phyloP scores from a whole-genome alignment of 805 yeast species.

The Candida nitratophila region DNA sequence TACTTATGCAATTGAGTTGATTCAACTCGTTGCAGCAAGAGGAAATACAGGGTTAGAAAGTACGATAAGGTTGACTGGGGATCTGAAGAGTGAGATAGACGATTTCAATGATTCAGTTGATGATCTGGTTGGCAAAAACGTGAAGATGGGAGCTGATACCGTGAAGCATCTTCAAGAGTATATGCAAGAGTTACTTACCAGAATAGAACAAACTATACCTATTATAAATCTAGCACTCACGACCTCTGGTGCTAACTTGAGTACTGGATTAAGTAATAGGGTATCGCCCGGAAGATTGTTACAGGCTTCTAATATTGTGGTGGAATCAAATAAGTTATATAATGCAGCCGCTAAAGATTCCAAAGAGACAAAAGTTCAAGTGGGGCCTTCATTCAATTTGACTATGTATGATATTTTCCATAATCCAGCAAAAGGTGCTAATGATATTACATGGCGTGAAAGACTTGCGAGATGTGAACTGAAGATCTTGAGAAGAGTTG shows the following conservation, averaged over 20 bases:
- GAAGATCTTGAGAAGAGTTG: constrained; percentile 26
- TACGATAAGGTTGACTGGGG: constrained; percentile 46
- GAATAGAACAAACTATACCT: constrained; percentile 66
- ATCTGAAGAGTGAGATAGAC: constrained; percentile 51
- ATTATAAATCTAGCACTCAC: constrained; percentile 56
- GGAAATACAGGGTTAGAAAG: constrained; percentile 53
- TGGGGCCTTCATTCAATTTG: constrained; percentile 56
- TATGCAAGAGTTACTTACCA: constrained; percentile 38
- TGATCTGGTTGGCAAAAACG: constrained; percentile 14
- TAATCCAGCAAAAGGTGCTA: constrained; percentile 38
- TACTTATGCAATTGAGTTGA: constrained; percentile 60
- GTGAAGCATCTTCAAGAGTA: constrained; percentile 40
- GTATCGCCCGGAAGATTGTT: constrained; percentile 60
- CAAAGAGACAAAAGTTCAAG: constrained; percentile 19
- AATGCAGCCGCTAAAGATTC: background rate
- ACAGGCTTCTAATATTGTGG: constrained; percentile 49
- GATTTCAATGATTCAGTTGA: constrained; percentile 46
- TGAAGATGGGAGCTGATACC: constrained; percentile 19
- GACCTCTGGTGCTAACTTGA: constrained; percentile 60
- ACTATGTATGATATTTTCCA: constrained; percentile 59
- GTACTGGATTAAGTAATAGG: constrained; percentile 36
- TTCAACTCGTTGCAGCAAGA: constrained; percentile 53
- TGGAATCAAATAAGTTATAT: constrained; percentile 29
- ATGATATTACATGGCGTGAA: constrained; percentile 65
- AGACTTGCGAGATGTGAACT: constrained; percentile 52